Percentiles rank a stretch among this genome's conserved stretches.
These are phyloP conservation scores for Circinella umbellata DNA, from an alignment of 371 early-diverging fungal species.

Conservation along the genomic window DNA sequence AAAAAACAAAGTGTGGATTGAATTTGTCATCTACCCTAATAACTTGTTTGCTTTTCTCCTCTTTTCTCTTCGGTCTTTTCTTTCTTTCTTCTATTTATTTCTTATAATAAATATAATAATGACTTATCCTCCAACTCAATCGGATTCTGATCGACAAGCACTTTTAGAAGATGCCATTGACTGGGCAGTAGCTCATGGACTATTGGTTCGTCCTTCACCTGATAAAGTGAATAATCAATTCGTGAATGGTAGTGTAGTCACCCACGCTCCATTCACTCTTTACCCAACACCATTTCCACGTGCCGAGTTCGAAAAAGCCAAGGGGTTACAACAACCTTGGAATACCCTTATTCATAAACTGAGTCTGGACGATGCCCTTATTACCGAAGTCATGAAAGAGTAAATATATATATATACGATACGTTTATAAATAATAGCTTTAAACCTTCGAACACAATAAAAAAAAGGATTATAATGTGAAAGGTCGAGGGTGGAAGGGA, in stretches of 20 bases:
- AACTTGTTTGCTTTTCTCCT: neutral
- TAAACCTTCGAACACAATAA: too few species aligned
- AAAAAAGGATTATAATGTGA: too few species aligned
- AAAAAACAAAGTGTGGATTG: too few species aligned
- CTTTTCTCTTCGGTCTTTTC: neutral
- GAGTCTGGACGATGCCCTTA: constrained; percentile 76
- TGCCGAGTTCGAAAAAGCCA: constrained; percentile 74
- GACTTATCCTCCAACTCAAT: constrained; percentile 32
- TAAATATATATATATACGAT: constrained; percentile 22
- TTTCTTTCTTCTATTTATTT: constrained; percentile 12
- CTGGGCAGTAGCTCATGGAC: constrained; percentile 81
- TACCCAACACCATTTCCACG: constrained; percentile 89
- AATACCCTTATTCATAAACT: constrained; percentile 85
- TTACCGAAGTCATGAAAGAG: constrained; percentile 77
- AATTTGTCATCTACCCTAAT: too few species aligned
- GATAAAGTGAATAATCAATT: constrained; percentile 35
- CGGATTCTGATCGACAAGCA: constrained; percentile 20
- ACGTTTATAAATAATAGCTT: too few species aligned
- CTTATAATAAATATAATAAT: constrained; percentile 8
- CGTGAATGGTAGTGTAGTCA: constrained; percentile 49
- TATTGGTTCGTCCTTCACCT: constrained; percentile 69
- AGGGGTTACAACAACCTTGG: constrained; percentile 78
- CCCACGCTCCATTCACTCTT: constrained; percentile 89
- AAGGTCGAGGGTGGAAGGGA: too few species aligned
- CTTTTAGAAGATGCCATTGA: constrained; percentile 69